Conservation (phyloP, 495 filamentous ascomycete species). For the Rhypophila decipiens region DNA sequence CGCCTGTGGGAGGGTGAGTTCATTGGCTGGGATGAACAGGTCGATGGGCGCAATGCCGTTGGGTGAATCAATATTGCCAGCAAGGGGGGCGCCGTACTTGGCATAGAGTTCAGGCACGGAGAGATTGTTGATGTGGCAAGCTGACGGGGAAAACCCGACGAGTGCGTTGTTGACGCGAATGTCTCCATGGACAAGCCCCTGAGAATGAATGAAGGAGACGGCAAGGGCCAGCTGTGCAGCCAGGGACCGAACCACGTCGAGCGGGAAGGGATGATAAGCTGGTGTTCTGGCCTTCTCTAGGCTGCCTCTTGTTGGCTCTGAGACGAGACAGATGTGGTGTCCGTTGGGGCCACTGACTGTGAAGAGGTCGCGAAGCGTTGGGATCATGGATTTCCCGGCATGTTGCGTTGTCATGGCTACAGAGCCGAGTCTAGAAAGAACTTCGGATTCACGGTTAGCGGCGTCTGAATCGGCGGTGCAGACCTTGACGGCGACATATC, state of each 20-base stretch:
- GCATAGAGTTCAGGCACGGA: conserved; percentile 26
- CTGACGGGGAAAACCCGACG: conserved; percentile 24
- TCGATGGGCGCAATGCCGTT: conserved; percentile 16
- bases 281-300: conserved; percentile 24
- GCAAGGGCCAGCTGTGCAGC: conserved; percentile 33
- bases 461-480: conserved; percentile 9
- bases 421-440: conserved; percentile 2
- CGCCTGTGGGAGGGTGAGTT: conserved; percentile 15
- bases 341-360: conserved; percentile 38
- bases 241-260: conserved; percentile 35
- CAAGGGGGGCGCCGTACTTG: conserved; percentile 22
- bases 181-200: conserved; percentile 33
- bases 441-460: conserved; percentile 8
- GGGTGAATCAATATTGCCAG: conserved; percentile 12
- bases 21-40: conserved; percentile 15
- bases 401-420: background rate
- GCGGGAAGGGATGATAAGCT: conserved; percentile 28
- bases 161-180: conserved; percentile 33
- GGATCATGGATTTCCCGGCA: background rate
- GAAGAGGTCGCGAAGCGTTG: conserved; percentile 37
- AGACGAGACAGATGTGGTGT: conserved; percentile 36
- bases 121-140: conserved; percentile 26
- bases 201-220: conserved; percentile 29
- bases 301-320: conserved; percentile 18
- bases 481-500: conserved; percentile 25